Evolutionary conservation across 495 filamentous ascomycete species (phyloP), one percentile per base, ranked within the genome.

Genomic region (Daldinia concentrica): DNA sequence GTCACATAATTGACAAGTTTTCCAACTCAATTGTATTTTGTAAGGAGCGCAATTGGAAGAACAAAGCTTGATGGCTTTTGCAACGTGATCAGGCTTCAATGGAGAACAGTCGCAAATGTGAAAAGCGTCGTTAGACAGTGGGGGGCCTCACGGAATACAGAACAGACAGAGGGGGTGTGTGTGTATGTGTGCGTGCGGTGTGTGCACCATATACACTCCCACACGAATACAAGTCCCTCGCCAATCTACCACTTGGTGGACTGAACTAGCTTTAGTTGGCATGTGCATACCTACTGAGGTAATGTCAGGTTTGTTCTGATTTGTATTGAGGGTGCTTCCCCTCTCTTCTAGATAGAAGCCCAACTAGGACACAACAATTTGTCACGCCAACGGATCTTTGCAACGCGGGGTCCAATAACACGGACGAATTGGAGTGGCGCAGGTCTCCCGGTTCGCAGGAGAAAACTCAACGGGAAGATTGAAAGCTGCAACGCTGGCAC

Each of bases 81-180:
- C 70, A 69, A 73, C 70, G 70, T 73, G 70, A 73, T 73, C 70
- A 69, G 70, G 70, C 70, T 65, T 68, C 65, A 69, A 73, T 73
- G 70, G 70, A 69, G 65, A 73, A 68, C 48, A 41, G 60, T 37
- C 26, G 37, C 37, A 34, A 73, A 62, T 56, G 56, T 62, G 48
- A 64, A 68, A 54, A 41, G 12, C 41, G 39, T 37, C 30, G 57
- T 51, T 66, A 37, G 55, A 52, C 15, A 43, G 70, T 65, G 70
- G 56, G 70, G 70, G 70, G 43, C 3, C 17, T n/a, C 24, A 36
- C 59, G n/a, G 27, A 36, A 39, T 6, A 37, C 12, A 26, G 36
- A 19, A 36, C 11, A 29, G 34, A 56, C 36, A 43, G 37, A 43
- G 58, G 62, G 24, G 69, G 55, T 58, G 55, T 56, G 17, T 60